These are phyloP conservation scores for Schoenoplectus triqueter DNA, from an alignment of 202 grass and related monocot species.

Conservation along the genomic window DNA sequence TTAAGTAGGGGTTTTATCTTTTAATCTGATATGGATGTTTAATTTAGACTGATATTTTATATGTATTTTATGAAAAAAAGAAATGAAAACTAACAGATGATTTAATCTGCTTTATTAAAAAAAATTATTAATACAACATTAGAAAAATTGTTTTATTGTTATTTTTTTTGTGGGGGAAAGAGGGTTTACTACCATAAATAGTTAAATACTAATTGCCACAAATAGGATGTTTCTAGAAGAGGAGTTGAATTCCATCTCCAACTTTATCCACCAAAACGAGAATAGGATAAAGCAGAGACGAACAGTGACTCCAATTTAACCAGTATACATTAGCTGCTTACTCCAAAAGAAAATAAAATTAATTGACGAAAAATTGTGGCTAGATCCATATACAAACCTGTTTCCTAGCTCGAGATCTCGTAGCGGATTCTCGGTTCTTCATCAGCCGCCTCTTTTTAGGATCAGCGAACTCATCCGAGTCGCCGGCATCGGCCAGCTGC, in stretches of 20 bases:
- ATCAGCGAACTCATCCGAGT: constrained; percentile 42
- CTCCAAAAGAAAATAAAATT: background rate
- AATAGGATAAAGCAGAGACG: background rate
- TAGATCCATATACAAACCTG: constrained; percentile 32
- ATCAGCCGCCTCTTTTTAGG: constrained; percentile 56
- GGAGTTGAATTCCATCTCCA: background rate
- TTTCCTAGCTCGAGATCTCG: constrained; percentile 74
- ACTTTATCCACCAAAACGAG: background rate
- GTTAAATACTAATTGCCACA: too few relatives aligned
- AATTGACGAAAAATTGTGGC: background rate
- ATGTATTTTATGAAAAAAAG: too few relatives aligned
- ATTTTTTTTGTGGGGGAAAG: background rate
- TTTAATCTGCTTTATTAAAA: too few relatives aligned
- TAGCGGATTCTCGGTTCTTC: constrained; percentile 82
- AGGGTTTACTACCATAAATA: background rate
- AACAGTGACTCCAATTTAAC: background rate
- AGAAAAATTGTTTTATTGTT: background rate
- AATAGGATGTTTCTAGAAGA: background rate
- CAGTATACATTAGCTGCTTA: background rate
- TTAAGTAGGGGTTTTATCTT: too few relatives aligned
- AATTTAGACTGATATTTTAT: too few relatives aligned
- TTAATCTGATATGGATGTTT: too few relatives aligned
- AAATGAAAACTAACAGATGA: too few relatives aligned
- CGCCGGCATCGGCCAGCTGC: constrained; percentile 43
- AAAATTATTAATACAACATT: background rate